These are phyloP conservation scores for Globisporangium nodosum DNA, from an alignment of 352 stramenopile species.

Conservation along the genomic window DNA sequence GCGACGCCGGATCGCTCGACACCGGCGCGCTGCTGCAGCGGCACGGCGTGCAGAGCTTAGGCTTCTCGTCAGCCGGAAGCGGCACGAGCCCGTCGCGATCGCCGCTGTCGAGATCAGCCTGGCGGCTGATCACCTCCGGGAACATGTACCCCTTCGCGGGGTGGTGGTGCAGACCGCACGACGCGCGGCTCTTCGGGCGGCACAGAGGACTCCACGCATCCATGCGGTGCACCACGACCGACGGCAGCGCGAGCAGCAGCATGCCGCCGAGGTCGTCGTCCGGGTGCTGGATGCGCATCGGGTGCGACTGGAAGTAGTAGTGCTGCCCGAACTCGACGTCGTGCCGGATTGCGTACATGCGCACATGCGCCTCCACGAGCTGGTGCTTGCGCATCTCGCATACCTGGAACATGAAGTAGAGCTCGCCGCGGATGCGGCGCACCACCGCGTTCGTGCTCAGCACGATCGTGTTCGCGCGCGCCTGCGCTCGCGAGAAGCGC, in stretches of 20 bases:
- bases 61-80: slow-evolving; percentile 17
- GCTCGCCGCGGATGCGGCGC: slow-evolving; percentile 78
- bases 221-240: slow-evolving; percentile 92
- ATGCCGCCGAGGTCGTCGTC: slow-evolving; percentile 90
- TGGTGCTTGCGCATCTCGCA: slow-evolving; percentile 92
- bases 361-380: slow-evolving; percentile 93
- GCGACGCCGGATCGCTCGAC: slow-evolving; percentile 16
- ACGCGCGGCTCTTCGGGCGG: slow-evolving; percentile 46
- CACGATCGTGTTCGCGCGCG: slow-evolving; percentile 91
- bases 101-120: slow-evolving; percentile 55
- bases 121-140: slow-evolving; percentile 51
- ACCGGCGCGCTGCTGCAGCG: slow-evolving; percentile 23
- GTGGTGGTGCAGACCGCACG: slow-evolving; percentile 60
- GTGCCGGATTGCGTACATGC: slow-evolving; percentile 91
- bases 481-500: slow-evolving; percentile 87
- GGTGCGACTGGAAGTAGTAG: slow-evolving; percentile 91
- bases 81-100: slow-evolving; percentile 45
- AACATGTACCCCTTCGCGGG: slow-evolving; percentile 59
- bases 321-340: slow-evolving; percentile 57
- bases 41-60: slow-evolving; percentile 35
- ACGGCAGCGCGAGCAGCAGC: slow-evolving; percentile 86
- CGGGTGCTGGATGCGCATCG: slow-evolving; percentile 91
- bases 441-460: slow-evolving; percentile 92
- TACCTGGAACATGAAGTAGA: slow-evolving; percentile 93
- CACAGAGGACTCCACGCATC: slow-evolving; percentile 89